phyloP scores from a whole-genome alignment of 306 rosid species.

The Cercis canadensis region DNA sequence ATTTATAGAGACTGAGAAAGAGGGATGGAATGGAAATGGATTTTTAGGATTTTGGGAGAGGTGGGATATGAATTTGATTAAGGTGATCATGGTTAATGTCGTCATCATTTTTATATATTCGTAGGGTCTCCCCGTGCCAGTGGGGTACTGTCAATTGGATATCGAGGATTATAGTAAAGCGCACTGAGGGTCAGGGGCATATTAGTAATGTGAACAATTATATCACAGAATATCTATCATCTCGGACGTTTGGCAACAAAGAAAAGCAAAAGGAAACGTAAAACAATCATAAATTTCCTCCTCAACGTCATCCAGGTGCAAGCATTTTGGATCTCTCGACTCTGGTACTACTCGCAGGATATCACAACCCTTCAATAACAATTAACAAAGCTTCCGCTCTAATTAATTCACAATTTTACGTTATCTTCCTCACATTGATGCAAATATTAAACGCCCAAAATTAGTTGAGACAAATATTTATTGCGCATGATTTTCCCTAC shows the following conservation, averaged over 20 bases:
- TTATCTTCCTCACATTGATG: too few species aligned
- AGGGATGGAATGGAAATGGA: not conserved
- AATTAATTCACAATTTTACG: too few species aligned
- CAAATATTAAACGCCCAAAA: too few species aligned
- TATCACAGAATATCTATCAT: constrained; percentile 29
- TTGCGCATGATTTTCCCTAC: too few species aligned
- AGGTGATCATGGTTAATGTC: constrained; percentile 40
- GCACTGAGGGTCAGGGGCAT: too few species aligned
- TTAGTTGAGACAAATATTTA: too few species aligned
- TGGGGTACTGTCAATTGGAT: constrained; percentile 32
- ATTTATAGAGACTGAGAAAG: constrained; percentile 53
- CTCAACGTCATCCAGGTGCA: too few species aligned
- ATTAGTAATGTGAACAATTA: constrained; percentile 29
- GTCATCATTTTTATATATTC: constrained; percentile 48
- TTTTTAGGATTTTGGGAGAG: too few species aligned
- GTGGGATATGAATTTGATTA: constrained; percentile 10
- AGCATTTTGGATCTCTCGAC: too few species aligned
- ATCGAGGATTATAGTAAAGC: constrained; percentile 15
- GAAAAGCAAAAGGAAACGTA: not conserved
- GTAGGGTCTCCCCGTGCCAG: not conserved
- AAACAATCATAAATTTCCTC: not conserved
- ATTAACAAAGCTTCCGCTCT: too few species aligned
- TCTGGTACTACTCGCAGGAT: too few species aligned
- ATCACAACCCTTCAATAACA: too few species aligned
- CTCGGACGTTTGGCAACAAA: not conserved